phyloP scores from a whole-genome alignment of 176 grass and related monocot species.

The Oryza meyeriana region DNA sequence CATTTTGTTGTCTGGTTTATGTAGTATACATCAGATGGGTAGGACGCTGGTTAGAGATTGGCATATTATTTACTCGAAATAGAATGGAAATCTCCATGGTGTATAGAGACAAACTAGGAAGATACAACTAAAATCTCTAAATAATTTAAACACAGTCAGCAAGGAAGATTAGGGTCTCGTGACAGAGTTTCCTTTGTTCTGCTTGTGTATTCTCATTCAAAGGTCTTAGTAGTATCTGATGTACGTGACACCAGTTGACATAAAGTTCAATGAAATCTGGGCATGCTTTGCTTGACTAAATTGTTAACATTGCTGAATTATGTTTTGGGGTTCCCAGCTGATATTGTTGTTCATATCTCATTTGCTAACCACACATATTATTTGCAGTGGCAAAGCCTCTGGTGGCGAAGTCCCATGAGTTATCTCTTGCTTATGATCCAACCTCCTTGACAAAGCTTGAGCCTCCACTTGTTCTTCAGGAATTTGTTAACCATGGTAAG shows the following conservation, averaged over 20 bases:
- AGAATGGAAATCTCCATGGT: not conserved
- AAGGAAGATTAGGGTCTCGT: not conserved
- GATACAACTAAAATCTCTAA: not conserved
- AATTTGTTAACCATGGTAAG: constrained; percentile 97
- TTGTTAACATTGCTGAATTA: not conserved
- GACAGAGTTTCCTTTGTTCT: not conserved
- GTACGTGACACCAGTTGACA: not conserved
- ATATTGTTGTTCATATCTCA: not conserved
- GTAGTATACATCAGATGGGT: constrained; percentile 14
- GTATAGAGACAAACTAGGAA: not conserved
- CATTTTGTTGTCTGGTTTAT: constrained; percentile 9
- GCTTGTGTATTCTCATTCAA: not conserved
- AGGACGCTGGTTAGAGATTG: not conserved
- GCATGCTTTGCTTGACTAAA: not conserved
- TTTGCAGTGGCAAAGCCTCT: constrained; percentile 94
- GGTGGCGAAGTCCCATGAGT: constrained; percentile 79
- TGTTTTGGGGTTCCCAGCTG: not conserved
- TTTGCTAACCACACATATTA: constrained; percentile 8
- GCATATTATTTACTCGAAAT: not conserved
- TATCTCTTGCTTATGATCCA: constrained; percentile 91
- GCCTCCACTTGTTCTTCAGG: constrained; percentile 89
- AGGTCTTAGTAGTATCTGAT: not conserved
- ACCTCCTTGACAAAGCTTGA: constrained; percentile 79
- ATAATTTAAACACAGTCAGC: not conserved
- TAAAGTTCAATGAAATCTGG: not conserved